Percentiles rank a stretch among this genome's conserved stretches.
These are phyloP conservation scores for Lipomyces chichibuensis DNA, from an alignment of 805 yeast genomes.

Conservation along the genomic window DNA sequence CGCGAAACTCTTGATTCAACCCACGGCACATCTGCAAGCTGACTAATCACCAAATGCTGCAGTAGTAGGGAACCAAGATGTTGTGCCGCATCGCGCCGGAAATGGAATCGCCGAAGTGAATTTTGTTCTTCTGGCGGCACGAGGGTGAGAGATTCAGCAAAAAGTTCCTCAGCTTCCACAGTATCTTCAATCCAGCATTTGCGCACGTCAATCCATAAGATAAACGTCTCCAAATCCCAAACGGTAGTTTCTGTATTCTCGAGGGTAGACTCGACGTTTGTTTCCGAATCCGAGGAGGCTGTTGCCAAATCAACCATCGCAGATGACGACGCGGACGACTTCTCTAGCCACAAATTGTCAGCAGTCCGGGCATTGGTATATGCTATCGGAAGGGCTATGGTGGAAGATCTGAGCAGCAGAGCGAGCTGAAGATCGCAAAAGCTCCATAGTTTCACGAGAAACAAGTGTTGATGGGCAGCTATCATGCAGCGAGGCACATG, in stretches of 20 bases:
- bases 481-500: too few species aligned
- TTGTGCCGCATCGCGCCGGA: constrained; percentile 19
- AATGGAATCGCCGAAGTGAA: constrained; percentile 18
- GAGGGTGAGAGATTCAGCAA: constrained; percentile 8
- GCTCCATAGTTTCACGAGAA: too few species aligned
- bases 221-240: background rate
- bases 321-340: background rate
- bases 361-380: background rate
- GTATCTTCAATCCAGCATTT: constrained; percentile 4
- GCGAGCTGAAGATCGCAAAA: too few species aligned
- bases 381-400: background rate
- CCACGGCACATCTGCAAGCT: constrained; percentile 13
- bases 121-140: constrained; percentile 22
- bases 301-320: background rate
- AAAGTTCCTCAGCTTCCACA: background rate
- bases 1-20: constrained; percentile 8
- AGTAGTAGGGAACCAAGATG: constrained; percentile 28
- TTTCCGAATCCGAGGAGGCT: background rate
- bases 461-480: too few species aligned
- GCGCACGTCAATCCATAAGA: constrained; percentile 4
- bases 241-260: background rate
- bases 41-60: constrained; percentile 21
- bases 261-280: background rate
- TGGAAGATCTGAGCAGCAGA: too few species aligned
- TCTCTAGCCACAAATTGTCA: background rate